These are phyloP conservation scores for Novymonas esmeraldas DNA, from an alignment of 208 protist genomes.

Conservation along the genomic window DNA sequence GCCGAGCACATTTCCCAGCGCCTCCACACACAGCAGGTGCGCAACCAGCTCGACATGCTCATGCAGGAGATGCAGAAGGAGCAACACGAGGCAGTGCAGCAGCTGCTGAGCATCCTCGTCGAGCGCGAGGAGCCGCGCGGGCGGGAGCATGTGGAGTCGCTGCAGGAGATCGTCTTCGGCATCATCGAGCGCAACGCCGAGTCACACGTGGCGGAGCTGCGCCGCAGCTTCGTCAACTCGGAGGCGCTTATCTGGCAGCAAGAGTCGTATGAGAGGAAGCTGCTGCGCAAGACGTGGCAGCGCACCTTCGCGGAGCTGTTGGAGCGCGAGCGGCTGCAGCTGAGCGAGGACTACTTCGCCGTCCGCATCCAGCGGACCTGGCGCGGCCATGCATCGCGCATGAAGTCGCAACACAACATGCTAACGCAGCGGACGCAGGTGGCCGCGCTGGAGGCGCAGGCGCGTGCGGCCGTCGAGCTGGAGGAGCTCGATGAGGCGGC, in stretches of 20 bases:
- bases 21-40: conserved; percentile 29
- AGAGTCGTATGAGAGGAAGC: conserved; percentile 51
- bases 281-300: conserved; percentile 30
- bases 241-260: conserved; percentile 48
- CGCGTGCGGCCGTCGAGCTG: conserved; percentile 15
- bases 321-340: conserved; percentile 30
- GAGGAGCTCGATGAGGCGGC: conserved; percentile 29
- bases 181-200: conserved; percentile 29
- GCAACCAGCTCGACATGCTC: conserved; percentile 23
- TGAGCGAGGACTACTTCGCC: conserved; percentile 27
- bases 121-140: conserved; percentile 24
- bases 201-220: conserved; percentile 11
- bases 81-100: conserved; percentile 16
- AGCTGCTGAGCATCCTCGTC: conserved; percentile 20
- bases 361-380: conserved; percentile 27
- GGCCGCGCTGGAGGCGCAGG: conserved; percentile 26
- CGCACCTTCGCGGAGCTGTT: conserved; percentile 33
- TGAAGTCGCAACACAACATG: not conserved
- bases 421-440: conserved; percentile 16
- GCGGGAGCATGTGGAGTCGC: conserved; percentile 16
- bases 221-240: conserved; percentile 10
- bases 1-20: conserved; percentile 20
- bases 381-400: conserved; percentile 4
- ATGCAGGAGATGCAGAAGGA: conserved; percentile 29
- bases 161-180: conserved; percentile 21